phyloP scores from a whole-genome alignment of 352 stramenopile genomes.

The Pythium dissimile region DNA sequence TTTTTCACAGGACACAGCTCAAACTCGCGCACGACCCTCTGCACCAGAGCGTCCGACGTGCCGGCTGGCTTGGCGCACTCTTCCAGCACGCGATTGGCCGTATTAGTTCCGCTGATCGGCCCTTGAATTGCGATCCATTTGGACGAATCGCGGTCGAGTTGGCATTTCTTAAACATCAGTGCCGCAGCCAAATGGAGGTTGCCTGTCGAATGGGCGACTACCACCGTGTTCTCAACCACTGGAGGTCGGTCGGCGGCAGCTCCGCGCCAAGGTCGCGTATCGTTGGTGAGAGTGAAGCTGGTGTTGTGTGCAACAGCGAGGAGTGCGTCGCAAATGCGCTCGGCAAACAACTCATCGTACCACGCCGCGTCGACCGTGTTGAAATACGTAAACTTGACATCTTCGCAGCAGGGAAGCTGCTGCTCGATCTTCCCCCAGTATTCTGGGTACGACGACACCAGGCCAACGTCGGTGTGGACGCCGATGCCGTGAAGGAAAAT shows the following conservation, averaged over 20 bases:
- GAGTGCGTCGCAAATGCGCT: constrained; percentile 22
- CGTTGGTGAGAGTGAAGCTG: constrained; percentile 16
- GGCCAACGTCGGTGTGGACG: constrained; percentile 21
- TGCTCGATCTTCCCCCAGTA: constrained; percentile 27
- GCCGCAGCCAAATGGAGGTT: constrained; percentile 33
- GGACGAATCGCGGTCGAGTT: constrained; percentile 19
- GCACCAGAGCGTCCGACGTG: constrained; percentile 1
- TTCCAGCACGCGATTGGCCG: constrained; percentile 19
- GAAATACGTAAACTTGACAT: constrained; percentile 31
- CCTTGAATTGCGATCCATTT: constrained; percentile 42
- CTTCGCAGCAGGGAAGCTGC: constrained; percentile 24
- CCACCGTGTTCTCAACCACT: constrained; percentile 20
- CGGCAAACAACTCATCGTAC: constrained; percentile 24
- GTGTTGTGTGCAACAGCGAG: constrained; percentile 7
- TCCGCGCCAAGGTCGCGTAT: neutral
- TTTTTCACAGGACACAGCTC: constrained; percentile 27
- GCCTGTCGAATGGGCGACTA: constrained; percentile 40
- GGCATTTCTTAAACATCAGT: constrained; percentile 25
- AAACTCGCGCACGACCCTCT: constrained; percentile 16
- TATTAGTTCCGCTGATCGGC: constrained; percentile 28
- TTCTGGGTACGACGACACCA: constrained; percentile 18
- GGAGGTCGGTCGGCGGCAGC: neutral
- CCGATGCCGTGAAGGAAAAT: constrained; percentile 49
- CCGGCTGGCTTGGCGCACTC: constrained; percentile 14
- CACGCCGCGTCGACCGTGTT: constrained; percentile 28